These are phyloP conservation scores for Thielaviopsis populi DNA, from an alignment of 2,329 filamentous ascomycete species.

Conservation along the genomic window DNA sequence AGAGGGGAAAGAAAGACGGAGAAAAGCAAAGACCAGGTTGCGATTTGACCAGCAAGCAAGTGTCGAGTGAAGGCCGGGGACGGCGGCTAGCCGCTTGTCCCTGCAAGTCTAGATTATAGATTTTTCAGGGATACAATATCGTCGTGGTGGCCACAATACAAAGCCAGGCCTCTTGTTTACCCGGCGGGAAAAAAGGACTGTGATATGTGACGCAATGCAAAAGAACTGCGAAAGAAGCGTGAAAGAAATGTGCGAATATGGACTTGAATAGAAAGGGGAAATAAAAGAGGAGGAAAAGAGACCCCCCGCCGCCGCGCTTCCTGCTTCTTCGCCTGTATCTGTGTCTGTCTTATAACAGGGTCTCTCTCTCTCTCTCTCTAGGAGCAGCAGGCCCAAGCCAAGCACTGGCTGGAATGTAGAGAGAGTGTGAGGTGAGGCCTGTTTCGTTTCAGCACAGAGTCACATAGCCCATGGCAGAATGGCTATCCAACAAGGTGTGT, in stretches of 20 bases:
- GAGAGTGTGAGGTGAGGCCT: background rate
- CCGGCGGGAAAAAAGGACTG: background rate
- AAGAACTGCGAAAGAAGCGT: background rate
- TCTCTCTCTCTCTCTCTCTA: background rate
- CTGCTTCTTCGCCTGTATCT: background rate
- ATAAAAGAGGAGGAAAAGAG: background rate
- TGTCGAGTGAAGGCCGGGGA: background rate
- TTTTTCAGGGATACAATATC: background rate
- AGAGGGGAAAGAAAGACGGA: background rate
- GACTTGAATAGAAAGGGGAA: background rate
- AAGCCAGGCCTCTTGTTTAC: background rate
- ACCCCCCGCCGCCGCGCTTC: background rate
- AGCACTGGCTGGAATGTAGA: background rate
- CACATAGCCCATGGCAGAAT: background rate
- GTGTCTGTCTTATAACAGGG: background rate
- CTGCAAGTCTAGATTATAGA: too few relatives aligned
- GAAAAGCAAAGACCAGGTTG: background rate
- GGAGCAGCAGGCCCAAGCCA: background rate
- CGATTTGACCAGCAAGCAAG: background rate
- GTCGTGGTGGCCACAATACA: background rate
- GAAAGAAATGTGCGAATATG: background rate
- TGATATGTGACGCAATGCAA: background rate
- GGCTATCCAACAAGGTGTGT: background rate
- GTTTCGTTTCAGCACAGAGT: constrained; percentile 1
- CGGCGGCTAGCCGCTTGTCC: background rate